Base-by-base conservation (phyloP, 768 basidiomycete genomes). In the Favolaschia claudopus region DNA sequence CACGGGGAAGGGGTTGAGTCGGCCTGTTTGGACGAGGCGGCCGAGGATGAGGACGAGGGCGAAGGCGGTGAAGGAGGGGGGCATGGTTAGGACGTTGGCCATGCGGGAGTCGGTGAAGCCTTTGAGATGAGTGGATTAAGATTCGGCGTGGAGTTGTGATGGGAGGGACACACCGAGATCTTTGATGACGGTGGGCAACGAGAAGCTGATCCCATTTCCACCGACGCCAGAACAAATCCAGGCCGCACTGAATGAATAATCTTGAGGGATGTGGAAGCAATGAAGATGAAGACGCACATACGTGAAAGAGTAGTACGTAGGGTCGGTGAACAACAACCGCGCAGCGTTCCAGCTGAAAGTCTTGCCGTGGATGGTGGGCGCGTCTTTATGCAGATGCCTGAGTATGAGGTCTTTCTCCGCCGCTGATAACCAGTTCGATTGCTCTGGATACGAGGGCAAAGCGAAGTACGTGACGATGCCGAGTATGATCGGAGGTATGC, bases 361-460 rank as follows among this genome's bases (percentile, higher is more conserved):
- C 28, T 59, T 66, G 5, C 56, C 54, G 22, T 44, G 37, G 22
- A 58, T 62, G 2, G 51, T 58, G 10, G 67, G 67, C 0, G 67
- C 65, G 51, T 64, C 45, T 15, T 56, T 54, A 32, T 62, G 58
- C 9, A 68, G 53, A 47, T 79, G 73, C 6, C 64, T 55, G 8
- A 79, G 37, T 33, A 78, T 73, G 39, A 71, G 55, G 13, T 63
- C 69, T 17, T 71, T 64, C 67, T 82, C 79, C 15, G 67, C 56
- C 1, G 68, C 69, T 2, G 72, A 74, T 31, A 82, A 69, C 70
- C 78, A 79, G 28, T 64, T 68, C 20, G 69, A 59, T 2, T 77
- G 74, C n/a, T 78, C 76, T 7, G 80, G 80, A 68, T 77, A 81
- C 62, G 80, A 78, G 19, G 76, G 73, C 9, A 82, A 72, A 25